Percentiles rank a stretch among this genome's conserved stretches.
These are phyloP conservation scores for Dactylellina parvicollis DNA, from an alignment of 2,329 filamentous ascomycete genomes.

Conservation along the genomic window DNA sequence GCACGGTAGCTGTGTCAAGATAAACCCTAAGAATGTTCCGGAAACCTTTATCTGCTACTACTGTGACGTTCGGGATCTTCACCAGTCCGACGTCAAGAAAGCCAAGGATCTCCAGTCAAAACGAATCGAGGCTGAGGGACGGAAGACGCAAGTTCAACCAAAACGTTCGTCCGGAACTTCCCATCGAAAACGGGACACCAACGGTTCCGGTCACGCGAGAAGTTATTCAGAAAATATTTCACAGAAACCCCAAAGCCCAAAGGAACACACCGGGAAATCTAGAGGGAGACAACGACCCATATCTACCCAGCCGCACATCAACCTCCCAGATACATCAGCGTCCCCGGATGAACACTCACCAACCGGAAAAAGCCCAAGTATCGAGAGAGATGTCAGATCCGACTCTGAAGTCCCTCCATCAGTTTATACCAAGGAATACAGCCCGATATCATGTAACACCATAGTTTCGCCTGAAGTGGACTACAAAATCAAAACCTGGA, in stretches of 20 bases:
- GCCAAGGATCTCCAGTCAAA: slow-evolving; percentile 77
- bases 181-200: slow-evolving; percentile 82
- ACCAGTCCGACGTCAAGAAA: slow-evolving; percentile 72
- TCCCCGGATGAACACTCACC: slow-evolving; percentile 51
- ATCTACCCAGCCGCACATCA: slow-evolving; percentile 37
- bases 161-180: slow-evolving; percentile 79
- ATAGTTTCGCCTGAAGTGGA: slow-evolving; percentile 50
- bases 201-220: slow-evolving; percentile 68
- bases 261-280: slow-evolving; percentile 39
- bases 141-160: slow-evolving; percentile 44
- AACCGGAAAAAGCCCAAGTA: slow-evolving; percentile 48
- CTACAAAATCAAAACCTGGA: slow-evolving; percentile 48
- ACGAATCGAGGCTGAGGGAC: slow-evolving; percentile 67
- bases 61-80: slow-evolving; percentile 75
- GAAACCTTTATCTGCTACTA: slow-evolving; percentile 85
- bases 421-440: slow-evolving; percentile 53
- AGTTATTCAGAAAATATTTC: slow-evolving; percentile 64
- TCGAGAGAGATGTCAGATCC: slow-evolving; percentile 46
- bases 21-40: slow-evolving; percentile 76
- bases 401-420: slow-evolving; percentile 49
- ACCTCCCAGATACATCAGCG: slow-evolving; percentile 45
- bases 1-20: slow-evolving; percentile 96
- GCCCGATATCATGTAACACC: slow-evolving; percentile 45
- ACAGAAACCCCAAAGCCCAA: slow-evolving; percentile 60
- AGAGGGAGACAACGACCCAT: slow-evolving; percentile 47